Evolutionary conservation across 805 yeast genomes (phyloP).

Genomic region (Lachancea thermotolerans): DNA sequence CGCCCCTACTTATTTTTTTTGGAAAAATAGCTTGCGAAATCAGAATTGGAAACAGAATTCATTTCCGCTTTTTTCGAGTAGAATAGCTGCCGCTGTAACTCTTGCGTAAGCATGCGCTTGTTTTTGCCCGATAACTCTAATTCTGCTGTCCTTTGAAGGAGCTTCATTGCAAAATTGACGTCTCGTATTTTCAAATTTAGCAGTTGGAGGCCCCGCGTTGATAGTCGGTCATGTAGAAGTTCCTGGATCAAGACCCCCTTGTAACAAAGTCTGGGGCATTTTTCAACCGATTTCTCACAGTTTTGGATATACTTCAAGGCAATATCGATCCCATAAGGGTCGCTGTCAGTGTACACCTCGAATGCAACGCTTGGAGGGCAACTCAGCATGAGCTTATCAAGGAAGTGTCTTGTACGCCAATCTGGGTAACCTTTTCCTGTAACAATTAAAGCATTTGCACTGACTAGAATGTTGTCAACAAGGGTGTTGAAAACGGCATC

Average conservation of each 20-base stretch:
- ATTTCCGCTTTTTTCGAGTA: constrained; percentile 56
- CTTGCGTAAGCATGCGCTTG: constrained; percentile 19
- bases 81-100: constrained; percentile 51
- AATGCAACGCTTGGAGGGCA: constrained; percentile 30
- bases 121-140: not conserved
- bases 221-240: constrained; percentile 7
- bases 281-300: constrained; percentile 4
- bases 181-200: constrained; percentile 26
- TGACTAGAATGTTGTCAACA: constrained; percentile 6
- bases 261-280: constrained; percentile 14
- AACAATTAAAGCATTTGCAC: constrained; percentile 29
- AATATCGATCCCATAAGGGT: constrained; percentile 61
- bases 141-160: constrained; percentile 14
- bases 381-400: constrained; percentile 24
- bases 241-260: constrained; percentile 20
- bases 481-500: constrained; percentile 43
- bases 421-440: constrained; percentile 76
- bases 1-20: constrained; percentile 21
- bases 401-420: constrained; percentile 42
- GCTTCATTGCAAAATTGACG: constrained; percentile 18
- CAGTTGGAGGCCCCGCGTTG: constrained; percentile 11
- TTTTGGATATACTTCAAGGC: constrained; percentile 37
- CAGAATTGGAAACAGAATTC: constrained; percentile 33
- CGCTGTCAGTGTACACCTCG: constrained; percentile 53
- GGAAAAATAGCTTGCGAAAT: constrained; percentile 9